phyloP scores from a whole-genome alignment of 176 grass and related monocot species.

The Tillandsia fasciculata region DNA sequence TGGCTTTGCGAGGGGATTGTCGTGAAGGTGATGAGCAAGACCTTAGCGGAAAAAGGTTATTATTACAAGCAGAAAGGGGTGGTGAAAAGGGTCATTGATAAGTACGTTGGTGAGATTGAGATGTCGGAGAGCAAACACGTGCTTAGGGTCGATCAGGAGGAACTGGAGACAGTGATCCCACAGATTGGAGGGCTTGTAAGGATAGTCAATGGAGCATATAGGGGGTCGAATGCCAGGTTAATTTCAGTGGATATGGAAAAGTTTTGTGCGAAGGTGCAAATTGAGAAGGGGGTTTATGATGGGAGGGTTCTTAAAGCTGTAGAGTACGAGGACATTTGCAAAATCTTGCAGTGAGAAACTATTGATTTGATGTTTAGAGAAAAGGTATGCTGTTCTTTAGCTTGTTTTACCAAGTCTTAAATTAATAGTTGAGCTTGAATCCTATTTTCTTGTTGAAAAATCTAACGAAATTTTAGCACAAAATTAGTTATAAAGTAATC shows the following conservation, averaged over 20 bases:
- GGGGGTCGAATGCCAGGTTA: slow-evolving; percentile 62
- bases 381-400: no score
- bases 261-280: slow-evolving; percentile 75
- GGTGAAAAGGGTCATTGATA: slow-evolving; percentile 63
- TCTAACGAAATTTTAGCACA: no score
- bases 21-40: slow-evolving; percentile 93
- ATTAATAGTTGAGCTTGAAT: no score
- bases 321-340: slow-evolving; percentile 92
- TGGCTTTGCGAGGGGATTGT: slow-evolving; percentile 75
- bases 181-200: slow-evolving; percentile 74
- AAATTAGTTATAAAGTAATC: no score
- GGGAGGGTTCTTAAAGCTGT: slow-evolving; percentile 69
- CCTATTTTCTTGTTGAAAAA: no score
- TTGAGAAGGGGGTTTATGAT: slow-evolving; percentile 91
- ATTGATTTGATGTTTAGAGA: neutral
- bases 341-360: slow-evolving; percentile 37
- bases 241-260: slow-evolving; percentile 59
- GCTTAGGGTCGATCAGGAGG: slow-evolving; percentile 80
- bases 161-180: slow-evolving; percentile 88
- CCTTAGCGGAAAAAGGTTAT: slow-evolving; percentile 68
- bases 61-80: slow-evolving; percentile 84
- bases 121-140: slow-evolving; percentile 88
- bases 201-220: slow-evolving; percentile 86
- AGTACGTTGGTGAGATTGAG: slow-evolving; percentile 85
- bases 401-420: no score